These are phyloP conservation scores for Calonectria ilicicola DNA, from an alignment of 2,329 filamentous ascomycete species.

Conservation along the genomic window DNA sequence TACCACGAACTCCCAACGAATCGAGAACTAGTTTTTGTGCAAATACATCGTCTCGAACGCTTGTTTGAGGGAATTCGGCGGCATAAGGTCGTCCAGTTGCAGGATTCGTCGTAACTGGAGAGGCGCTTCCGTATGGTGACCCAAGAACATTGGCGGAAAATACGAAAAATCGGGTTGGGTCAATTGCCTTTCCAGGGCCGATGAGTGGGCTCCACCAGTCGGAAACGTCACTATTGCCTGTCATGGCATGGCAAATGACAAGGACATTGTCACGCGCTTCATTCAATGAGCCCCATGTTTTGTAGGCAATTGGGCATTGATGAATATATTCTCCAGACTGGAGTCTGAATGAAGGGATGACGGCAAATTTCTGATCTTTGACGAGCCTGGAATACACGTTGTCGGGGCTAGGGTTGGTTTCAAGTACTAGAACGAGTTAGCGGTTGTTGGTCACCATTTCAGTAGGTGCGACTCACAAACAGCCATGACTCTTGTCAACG, in stretches of 20 bases:
- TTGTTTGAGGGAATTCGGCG: conserved; percentile 9
- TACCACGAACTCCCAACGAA: not conserved
- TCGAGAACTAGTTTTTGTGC: not conserved
- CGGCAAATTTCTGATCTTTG: not conserved
- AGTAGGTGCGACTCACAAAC: not conserved
- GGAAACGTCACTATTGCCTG: conserved; percentile 8
- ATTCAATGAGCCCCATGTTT: conserved; percentile 11
- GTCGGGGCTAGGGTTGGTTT: not conserved
- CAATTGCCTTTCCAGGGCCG: conserved; percentile 19
- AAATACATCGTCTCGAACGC: conserved; percentile 12
- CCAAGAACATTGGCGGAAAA: conserved; percentile 15
- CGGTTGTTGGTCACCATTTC: not conserved
- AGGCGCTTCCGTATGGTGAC: conserved; percentile 13
- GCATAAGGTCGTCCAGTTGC: not conserved
- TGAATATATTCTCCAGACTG: not conserved
- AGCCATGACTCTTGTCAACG: not conserved
- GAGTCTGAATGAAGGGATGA: conserved; percentile 5
- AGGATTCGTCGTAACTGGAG: conserved; percentile 10
- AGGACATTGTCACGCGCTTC: not conserved
- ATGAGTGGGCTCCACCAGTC: conserved; percentile 21
- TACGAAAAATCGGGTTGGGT: conserved; percentile 10
- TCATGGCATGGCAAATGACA: conserved; percentile 20
- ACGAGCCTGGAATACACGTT: not conserved
- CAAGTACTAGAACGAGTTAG: not conserved
- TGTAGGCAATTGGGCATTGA: conserved; percentile 17